Conservation (phyloP, 257 asterid genomes). For the Salvia rosmarinus region DNA sequence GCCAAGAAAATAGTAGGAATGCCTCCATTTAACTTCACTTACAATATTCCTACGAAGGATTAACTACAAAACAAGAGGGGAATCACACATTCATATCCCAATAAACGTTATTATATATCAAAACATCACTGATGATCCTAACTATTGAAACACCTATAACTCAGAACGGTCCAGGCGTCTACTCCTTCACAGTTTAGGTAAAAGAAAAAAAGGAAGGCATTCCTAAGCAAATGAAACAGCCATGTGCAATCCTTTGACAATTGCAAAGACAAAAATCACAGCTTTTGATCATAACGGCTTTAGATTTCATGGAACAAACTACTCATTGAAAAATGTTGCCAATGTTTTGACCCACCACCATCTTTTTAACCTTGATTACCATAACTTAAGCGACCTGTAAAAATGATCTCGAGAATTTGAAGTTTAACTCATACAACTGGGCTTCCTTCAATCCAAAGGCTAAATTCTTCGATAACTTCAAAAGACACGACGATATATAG, state of each 20-base stretch:
- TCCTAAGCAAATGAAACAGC: conserved; percentile 20
- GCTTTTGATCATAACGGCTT: conserved; percentile 11
- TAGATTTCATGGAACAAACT: conserved; percentile 13
- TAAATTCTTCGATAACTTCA: conserved; percentile 6
- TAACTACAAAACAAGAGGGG: conserved; percentile 7
- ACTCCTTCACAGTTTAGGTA: conserved; percentile 11
- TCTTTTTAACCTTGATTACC: background rate
- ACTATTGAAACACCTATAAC: background rate
- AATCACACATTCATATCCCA: conserved; percentile 22
- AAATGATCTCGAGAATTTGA: conserved; percentile 5
- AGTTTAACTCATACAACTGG: conserved; percentile 20
- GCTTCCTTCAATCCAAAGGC: conserved; percentile 30
- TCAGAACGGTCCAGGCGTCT: conserved; percentile 10
- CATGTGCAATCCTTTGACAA: conserved; percentile 42
- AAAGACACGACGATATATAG: background rate
- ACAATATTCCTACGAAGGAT: background rate
- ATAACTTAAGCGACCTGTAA: background rate
- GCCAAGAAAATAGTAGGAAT: background rate
- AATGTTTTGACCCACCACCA: conserved; percentile 8
- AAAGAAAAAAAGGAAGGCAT: background rate
- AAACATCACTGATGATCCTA: conserved; percentile 23
- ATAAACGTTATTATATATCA: background rate
- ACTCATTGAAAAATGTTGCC: conserved; percentile 8
- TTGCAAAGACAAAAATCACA: conserved; percentile 20
- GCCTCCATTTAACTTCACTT: background rate